phyloP scores from a whole-genome alignment of 768 basidiomycete genomes.

The Antrodiella citrinella region DNA sequence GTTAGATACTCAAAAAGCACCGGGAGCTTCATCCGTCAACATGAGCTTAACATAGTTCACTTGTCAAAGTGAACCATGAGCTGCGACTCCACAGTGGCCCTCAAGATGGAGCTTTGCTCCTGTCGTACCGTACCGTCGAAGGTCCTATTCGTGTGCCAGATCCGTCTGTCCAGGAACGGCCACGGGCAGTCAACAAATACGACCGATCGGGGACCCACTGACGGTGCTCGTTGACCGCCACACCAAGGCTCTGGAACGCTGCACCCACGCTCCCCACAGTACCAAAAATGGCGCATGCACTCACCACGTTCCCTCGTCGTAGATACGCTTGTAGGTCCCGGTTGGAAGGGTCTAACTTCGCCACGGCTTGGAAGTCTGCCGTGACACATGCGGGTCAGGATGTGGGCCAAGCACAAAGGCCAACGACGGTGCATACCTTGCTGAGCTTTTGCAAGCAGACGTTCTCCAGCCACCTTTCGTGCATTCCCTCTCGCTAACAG shows the following conservation, averaged over 20 bases:
- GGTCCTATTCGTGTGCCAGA: background rate
- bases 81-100: background rate
- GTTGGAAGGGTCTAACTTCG: constrained; percentile 54
- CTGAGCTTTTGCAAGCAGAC: constrained; percentile 47
- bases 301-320: constrained; percentile 40
- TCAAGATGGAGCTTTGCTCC: too few species aligned
- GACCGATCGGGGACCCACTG: background rate
- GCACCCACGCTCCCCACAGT: background rate
- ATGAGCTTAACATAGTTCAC: background rate
- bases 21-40: background rate
- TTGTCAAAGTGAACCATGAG: background rate
- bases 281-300: constrained; percentile 12
- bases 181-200: background rate
- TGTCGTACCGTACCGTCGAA: too few species aligned
- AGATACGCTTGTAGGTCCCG: constrained; percentile 40
- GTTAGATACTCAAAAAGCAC: background rate
- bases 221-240: background rate
- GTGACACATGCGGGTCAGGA: background rate
- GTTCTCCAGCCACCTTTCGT: constrained; percentile 46
- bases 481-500: constrained; percentile 54
- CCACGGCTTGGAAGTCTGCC: constrained; percentile 53
- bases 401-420: background rate
- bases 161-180: background rate
- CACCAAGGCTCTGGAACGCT: background rate
- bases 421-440: constrained; percentile 35